Evolutionary conservation across 306 rosid species (phyloP).

Genomic region (Cicer chorassanicum): DNA sequence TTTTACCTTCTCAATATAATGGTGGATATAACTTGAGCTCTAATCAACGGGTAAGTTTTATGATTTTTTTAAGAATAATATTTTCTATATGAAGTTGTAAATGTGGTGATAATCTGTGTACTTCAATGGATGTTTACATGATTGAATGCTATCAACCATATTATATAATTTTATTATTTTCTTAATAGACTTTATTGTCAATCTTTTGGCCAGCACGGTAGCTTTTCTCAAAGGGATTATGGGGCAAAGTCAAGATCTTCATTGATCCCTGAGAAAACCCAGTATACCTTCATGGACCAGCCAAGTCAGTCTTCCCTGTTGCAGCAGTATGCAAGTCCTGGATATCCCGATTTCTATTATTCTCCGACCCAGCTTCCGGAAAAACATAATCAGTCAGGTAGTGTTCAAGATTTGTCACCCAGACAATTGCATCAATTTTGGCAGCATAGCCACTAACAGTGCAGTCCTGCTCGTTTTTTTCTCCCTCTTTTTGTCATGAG

Average conservation of each 20-base stretch:
- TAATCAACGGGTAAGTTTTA: slow-evolving; percentile 57
- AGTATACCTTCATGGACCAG: slow-evolving; percentile 44
- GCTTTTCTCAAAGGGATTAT: slow-evolving; percentile 43
- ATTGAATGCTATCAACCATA: slow-evolving; percentile 26
- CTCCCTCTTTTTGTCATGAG: slow-evolving; percentile 16
- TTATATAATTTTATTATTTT: not conserved
- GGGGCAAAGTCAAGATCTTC: slow-evolving; percentile 45
- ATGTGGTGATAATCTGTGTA: slow-evolving; percentile 2
- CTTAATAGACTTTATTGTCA: slow-evolving; percentile 22
- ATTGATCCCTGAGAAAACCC: slow-evolving; percentile 43
- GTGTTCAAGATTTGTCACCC: slow-evolving; percentile 45
- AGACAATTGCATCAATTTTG: slow-evolving; percentile 57
- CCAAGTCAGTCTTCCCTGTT: slow-evolving; percentile 42
- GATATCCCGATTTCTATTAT: slow-evolving; percentile 40
- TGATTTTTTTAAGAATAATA: not conserved
- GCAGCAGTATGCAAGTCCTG: slow-evolving; percentile 46
- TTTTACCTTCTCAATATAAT: slow-evolving; percentile 50
- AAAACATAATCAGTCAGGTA: slow-evolving; percentile 50
- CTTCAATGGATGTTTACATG: slow-evolving; percentile 15
- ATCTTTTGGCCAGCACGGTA: slow-evolving; percentile 43
- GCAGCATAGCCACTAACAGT: slow-evolving; percentile 50
- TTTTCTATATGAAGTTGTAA: slow-evolving; percentile 19
- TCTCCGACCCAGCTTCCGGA: slow-evolving; percentile 43
- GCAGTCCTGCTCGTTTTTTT: slow-evolving; percentile 26
- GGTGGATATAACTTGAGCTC: slow-evolving; percentile 50